Evolutionary conservation across 2,329 filamentous ascomycete species (phyloP), one percentile per base, ranked within the genome.

Genomic region (Scedosporium dehoogii): DNA sequence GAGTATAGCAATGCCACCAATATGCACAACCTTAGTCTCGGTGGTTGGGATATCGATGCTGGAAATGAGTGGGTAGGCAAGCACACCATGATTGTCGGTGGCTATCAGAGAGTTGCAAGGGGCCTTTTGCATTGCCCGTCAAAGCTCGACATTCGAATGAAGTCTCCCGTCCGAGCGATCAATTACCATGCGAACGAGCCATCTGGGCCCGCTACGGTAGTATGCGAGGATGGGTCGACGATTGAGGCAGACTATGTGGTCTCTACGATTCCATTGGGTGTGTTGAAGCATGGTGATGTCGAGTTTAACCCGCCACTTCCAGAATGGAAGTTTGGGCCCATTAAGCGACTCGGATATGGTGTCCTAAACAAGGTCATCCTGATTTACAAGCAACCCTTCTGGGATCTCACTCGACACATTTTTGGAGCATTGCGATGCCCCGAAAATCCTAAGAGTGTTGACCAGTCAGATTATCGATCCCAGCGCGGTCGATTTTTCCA

Each of bases 1-100:
- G 94, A 99, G 74, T 99, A 99, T 71, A 96, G 93, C 65, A 99
- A 97, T 73, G 94, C 94, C 1, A 90, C 87, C 1, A 96, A 92
- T 67, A 86, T 96, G 62, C 87, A 89, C 66, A 88, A 89, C 65
- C 83, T 99, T 18, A 97, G 93, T 73, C 83, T 99, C 14, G 86
- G 88, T 6, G 88, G 92, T 0, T 97, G 96, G 91, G 96, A 99
- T 73, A 92, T 99, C 69, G 96, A 99, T 71, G 92, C 92, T 59
- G 94, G 94, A 0, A 97, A 99, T 69, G 94, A 99, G 71, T 99
- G 96, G 78, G 92, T 97, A 73, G 94, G 94, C 6, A 87, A 90
- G 65, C 96, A 99, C 72, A 91, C 91, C 1, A 93, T 97, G 82
- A 86, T 99, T 3, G 83, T 96, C 27, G 94, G 96, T 48, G 94